A percentile compares a stretch with the other conserved stretches of the same genome.
Evolutionary conservation across 108 stramenopile species (phyloP).

Genomic region (Aurantiochytrium sp.): DNA sequence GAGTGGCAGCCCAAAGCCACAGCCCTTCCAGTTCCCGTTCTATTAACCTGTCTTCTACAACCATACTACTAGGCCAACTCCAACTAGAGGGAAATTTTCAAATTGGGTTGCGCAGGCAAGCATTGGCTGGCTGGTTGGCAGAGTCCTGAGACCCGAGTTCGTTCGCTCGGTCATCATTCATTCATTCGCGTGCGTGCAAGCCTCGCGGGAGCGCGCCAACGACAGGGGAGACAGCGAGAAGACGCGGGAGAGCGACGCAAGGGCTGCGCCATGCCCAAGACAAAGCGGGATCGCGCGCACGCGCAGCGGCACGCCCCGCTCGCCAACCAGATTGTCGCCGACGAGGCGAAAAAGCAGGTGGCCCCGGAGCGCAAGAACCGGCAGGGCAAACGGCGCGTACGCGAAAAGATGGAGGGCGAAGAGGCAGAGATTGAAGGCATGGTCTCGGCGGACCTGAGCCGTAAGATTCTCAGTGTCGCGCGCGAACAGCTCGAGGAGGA

Average conservation of each 20-base stretch:
- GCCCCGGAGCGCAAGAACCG: background rate
- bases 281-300: background rate
- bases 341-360: background rate
- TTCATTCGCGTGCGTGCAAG: no score
- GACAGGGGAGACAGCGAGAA: no score
- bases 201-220: no score
- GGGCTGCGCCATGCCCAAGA: background rate
- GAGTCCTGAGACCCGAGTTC: no score
- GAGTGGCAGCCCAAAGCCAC: no score
- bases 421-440: background rate
- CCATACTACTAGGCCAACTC: no score
- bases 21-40: no score
- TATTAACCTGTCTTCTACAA: no score
- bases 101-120: no score
- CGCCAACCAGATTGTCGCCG: background rate
- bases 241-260: background rate
- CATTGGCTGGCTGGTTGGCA: no score
- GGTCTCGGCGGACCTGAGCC: background rate
- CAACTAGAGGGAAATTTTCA: no score
- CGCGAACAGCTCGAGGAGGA: conserved; percentile 16
- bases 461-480: background rate
- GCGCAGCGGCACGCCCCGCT: background rate
- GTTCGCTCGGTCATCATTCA: no score
- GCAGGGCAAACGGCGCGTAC: background rate
- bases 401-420: background rate